These are phyloP conservation scores for Cylindrotheca fusiformis DNA, from an alignment of 108 stramenopile genomes.

Conservation along the genomic window DNA sequence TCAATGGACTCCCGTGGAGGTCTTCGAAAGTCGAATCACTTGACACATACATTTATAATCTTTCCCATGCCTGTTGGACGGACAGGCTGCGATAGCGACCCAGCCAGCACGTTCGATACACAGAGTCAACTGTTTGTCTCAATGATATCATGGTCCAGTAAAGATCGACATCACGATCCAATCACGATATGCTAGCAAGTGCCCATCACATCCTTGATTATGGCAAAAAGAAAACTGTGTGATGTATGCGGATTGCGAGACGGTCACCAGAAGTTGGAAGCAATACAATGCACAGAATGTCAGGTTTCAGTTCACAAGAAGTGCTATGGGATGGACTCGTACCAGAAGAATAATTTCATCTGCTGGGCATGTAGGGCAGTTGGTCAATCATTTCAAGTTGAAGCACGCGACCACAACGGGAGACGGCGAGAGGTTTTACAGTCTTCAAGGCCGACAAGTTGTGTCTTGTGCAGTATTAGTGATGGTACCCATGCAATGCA, in stretches of 20 bases:
- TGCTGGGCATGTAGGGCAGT: conserved; percentile 26
- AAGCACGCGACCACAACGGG: neutral
- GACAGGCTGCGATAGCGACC: too few relatives aligned
- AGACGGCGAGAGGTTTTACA: conserved; percentile 3
- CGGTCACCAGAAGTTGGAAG: conserved; percentile 10
- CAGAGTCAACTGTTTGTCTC: too few relatives aligned
- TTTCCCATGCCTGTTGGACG: too few relatives aligned
- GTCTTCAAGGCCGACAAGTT: conserved; percentile 27
- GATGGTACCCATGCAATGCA: conserved; percentile 52
- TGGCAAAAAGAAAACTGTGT: conserved; percentile 3
- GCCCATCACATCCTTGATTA: too few relatives aligned
- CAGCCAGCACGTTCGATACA: too few relatives aligned
- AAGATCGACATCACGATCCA: too few relatives aligned
- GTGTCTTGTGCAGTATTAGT: conserved; percentile 36
- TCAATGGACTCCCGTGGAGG: too few relatives aligned
- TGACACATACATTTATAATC: too few relatives aligned
- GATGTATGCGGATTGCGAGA: conserved; percentile 27
- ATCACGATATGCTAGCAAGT: too few relatives aligned
- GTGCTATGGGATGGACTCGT: conserved; percentile 23
- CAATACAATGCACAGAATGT: conserved; percentile 21
- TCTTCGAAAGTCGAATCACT: too few relatives aligned
- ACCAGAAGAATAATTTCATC: conserved; percentile 8
- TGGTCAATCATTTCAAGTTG: conserved; percentile 12
- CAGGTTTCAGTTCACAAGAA: conserved; percentile 17
- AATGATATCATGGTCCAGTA: too few relatives aligned